Percentiles rank a stretch among this genome's conserved stretches.
These are phyloP conservation scores for Polyporus tsugae DNA, from an alignment of 1,284 basidiomycete species.

Conservation along the genomic window DNA sequence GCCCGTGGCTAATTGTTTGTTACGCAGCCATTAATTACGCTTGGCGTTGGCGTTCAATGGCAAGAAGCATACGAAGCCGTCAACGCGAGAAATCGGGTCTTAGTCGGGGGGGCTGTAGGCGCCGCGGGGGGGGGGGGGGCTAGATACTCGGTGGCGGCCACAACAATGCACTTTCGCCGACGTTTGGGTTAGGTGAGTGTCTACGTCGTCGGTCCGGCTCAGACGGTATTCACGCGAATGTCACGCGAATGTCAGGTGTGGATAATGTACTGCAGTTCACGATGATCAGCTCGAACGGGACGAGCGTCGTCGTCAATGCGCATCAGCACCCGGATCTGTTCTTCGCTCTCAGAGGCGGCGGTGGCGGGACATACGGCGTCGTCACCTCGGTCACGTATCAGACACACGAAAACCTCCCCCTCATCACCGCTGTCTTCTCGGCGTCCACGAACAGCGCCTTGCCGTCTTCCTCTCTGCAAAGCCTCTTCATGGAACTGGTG, in stretches of 20 bases:
- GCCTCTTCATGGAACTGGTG: constrained; percentile 33
- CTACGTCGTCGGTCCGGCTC: neutral
- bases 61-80: constrained; percentile 50
- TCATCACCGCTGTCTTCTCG: constrained; percentile 35
- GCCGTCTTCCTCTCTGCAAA: constrained; percentile 23
- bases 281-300: constrained; percentile 48
- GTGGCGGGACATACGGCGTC: constrained; percentile 54
- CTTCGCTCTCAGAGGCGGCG: constrained; percentile 61
- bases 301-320: constrained; percentile 45
- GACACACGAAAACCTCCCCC: constrained; percentile 45
- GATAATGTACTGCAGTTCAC: constrained; percentile 53
- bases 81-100: constrained; percentile 32
- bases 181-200: constrained; percentile 51
- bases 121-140: constrained; percentile 52
- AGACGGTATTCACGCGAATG: neutral
- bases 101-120: constrained; percentile 42
- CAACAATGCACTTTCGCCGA: constrained; percentile 46
- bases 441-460: constrained; percentile 34
- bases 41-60: constrained; percentile 57
- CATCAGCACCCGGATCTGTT: constrained; percentile 52
- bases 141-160: constrained; percentile 54
- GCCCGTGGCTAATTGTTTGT: constrained; percentile 1
- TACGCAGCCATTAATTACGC: constrained; percentile 48
- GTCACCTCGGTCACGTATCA: constrained; percentile 50
- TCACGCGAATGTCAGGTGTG: constrained; percentile 42